phyloP scores from a whole-genome alignment of 1,284 basidiomycete species.

The Neonothopanus nambi region DNA sequence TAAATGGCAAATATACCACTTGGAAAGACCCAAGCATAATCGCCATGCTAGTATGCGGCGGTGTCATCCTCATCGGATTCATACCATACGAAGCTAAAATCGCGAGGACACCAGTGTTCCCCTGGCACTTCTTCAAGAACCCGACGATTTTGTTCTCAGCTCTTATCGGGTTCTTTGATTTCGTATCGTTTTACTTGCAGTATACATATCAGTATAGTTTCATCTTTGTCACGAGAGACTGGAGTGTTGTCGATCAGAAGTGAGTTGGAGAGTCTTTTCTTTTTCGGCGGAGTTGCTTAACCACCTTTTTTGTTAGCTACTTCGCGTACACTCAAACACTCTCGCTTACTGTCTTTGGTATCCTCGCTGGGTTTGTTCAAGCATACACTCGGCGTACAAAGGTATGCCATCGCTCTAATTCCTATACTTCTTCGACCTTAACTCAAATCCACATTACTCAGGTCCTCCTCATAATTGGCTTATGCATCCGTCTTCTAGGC shows the following conservation, averaged over 20 bases:
- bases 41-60: constrained; percentile 11
- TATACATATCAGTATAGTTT: constrained; percentile 12
- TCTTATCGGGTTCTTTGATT: constrained; percentile 9
- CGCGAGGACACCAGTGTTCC: constrained; percentile 7
- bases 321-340: constrained; percentile 9
- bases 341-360: constrained; percentile 3
- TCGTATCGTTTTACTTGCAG: constrained; percentile 10
- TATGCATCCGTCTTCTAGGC: constrained; percentile 8
- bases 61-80: constrained; percentile 7
- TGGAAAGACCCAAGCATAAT: constrained; percentile 10
- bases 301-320: neutral
- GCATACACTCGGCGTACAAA: constrained; percentile 12
- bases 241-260: constrained; percentile 10
- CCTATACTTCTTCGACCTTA: neutral
- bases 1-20: constrained; percentile 4
- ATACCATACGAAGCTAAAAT: constrained; percentile 5
- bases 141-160: constrained; percentile 6
- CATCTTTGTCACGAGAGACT: constrained; percentile 8
- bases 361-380: constrained; percentile 8
- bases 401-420: too few species aligned
- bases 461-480: constrained; percentile 7
- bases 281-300: too few species aligned
- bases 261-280: neutral
- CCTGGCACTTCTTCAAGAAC: constrained; percentile 9
- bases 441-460: neutral